A percentile compares a stretch with the other conserved stretches of the same genome.
Evolutionary conservation across 768 basidiomycete species (phyloP).

Genomic region (Amanita rubescens): DNA sequence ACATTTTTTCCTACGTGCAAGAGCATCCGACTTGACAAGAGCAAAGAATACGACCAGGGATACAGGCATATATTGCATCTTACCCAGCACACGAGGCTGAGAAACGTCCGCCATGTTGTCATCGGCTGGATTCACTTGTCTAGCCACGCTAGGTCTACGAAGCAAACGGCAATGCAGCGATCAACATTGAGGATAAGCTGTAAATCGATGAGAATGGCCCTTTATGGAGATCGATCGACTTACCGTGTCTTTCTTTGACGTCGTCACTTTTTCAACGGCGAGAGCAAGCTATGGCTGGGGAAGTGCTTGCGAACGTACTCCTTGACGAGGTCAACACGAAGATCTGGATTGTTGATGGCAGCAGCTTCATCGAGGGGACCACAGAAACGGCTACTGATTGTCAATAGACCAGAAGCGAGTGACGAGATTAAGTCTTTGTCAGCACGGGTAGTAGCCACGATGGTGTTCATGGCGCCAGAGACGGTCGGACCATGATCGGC

Average conservation of each 20-base stretch:
- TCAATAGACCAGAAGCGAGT: slow-evolving; percentile 90
- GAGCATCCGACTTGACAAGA: slow-evolving; percentile 28
- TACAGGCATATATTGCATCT: slow-evolving; percentile 30
- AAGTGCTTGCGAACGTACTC: slow-evolving; percentile 94
- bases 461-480: slow-evolving; percentile 99
- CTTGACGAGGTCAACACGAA: slow-evolving; percentile 90
- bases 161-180: slow-evolving; percentile 92
- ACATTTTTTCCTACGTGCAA: not conserved
- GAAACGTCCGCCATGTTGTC: slow-evolving; percentile 86
- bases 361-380: slow-evolving; percentile 98
- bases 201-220: not conserved
- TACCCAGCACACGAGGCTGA: slow-evolving; percentile 72
- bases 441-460: slow-evolving; percentile 96
- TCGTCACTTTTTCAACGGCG: slow-evolving; percentile 96
- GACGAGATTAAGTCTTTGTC: slow-evolving; percentile 98
- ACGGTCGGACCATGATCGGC: slow-evolving; percentile 98
- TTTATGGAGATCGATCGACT: slow-evolving; percentile 15
- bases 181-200: slow-evolving; percentile 95
- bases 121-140: slow-evolving; percentile 65
- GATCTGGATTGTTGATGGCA: slow-evolving; percentile 87
- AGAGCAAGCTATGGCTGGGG: slow-evolving; percentile 90
- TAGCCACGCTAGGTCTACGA: slow-evolving; percentile 69
- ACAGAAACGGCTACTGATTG: slow-evolving; percentile 97
- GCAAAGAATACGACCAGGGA: not conserved
- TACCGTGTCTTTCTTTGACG: slow-evolving; percentile 94